These are phyloP conservation scores for Clohesyomyces aquaticus DNA, from an alignment of 495 filamentous ascomycete species.

Conservation along the genomic window DNA sequence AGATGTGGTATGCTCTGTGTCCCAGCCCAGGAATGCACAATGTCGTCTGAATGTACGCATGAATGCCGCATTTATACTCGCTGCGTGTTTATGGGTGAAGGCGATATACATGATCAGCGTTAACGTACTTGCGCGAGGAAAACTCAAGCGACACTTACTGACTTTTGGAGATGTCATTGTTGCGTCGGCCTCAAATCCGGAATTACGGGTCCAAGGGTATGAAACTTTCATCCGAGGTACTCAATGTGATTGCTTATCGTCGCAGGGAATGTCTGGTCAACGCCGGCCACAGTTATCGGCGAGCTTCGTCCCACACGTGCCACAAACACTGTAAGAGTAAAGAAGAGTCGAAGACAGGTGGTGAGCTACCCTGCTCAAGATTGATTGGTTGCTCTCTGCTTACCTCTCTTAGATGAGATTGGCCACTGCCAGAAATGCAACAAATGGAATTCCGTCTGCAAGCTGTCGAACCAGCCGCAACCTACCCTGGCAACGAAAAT, in stretches of 20 bases:
- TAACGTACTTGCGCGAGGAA: constrained; percentile 28
- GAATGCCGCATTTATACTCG: constrained; percentile 33
- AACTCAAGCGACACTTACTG: constrained; percentile 28
- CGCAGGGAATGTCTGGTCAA: constrained; percentile 34
- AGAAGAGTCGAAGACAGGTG: constrained; percentile 28
- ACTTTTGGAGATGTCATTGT: constrained; percentile 39
- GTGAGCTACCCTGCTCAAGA: constrained; percentile 2
- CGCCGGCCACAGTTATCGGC: constrained; percentile 22
- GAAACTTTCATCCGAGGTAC: neutral
- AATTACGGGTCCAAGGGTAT: constrained; percentile 33
- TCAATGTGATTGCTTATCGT: neutral
- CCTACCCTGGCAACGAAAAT: constrained; percentile 35
- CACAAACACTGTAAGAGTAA: constrained; percentile 35
- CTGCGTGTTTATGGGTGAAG: constrained; percentile 27
- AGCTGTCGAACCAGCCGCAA: constrained; percentile 10
- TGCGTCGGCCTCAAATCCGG: constrained; percentile 31
- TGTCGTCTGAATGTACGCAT: constrained; percentile 37
- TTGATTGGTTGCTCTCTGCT: neutral
- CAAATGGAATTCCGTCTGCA: constrained; percentile 30
- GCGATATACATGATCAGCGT: constrained; percentile 35
- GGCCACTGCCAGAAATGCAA: constrained; percentile 39
- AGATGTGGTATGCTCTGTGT: constrained; percentile 6
- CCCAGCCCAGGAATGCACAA: constrained; percentile 2
- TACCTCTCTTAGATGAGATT: constrained; percentile 23
- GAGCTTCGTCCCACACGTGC: constrained; percentile 26